These are phyloP conservation scores for Clavulina sp. DNA, from an alignment of 768 basidiomycete genomes.

Conservation along the genomic window DNA sequence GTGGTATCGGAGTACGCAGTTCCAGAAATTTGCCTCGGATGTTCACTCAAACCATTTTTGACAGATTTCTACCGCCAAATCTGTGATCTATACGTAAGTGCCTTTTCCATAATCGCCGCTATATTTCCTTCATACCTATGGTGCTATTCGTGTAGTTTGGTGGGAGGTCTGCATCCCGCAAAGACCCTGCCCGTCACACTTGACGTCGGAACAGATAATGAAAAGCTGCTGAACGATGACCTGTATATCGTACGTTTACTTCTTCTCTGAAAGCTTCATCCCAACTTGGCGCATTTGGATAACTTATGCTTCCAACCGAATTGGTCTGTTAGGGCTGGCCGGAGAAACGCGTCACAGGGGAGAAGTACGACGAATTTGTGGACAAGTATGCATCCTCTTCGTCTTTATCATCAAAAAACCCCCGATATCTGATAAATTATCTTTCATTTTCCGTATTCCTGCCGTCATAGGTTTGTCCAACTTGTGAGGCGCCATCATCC, in stretches of 20 bases:
- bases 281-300: not conserved
- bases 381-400: conserved; percentile 36
- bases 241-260: conserved; percentile 51
- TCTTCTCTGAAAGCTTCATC: not conserved
- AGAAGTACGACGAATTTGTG: conserved; percentile 59
- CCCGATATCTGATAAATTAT: not conserved
- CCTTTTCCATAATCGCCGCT: not conserved
- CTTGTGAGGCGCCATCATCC: conserved; percentile 58
- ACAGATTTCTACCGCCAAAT: conserved; percentile 62
- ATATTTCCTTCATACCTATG: not conserved
- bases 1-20: conserved; percentile 11
- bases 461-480: conserved; percentile 62
- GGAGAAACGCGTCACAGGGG: conserved; percentile 48
- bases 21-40: not conserved
- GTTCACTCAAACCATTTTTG: not conserved
- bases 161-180: conserved; percentile 48
- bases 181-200: conserved; percentile 40
- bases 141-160: conserved; percentile 26
- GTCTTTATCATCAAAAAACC: too few relatives aligned
- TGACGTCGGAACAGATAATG: conserved; percentile 66
- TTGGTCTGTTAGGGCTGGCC: conserved; percentile 43
- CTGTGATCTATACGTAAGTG: conserved; percentile 53
- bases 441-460: conserved; percentile 1
- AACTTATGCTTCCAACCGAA: conserved; percentile 1
- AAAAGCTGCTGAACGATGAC: conserved; percentile 38